A percentile compares a stretch with the other conserved stretches of the same genome.
phyloP scores from a whole-genome alignment of 2,329 filamentous ascomycete species.

The Neonectria magnoliae region DNA sequence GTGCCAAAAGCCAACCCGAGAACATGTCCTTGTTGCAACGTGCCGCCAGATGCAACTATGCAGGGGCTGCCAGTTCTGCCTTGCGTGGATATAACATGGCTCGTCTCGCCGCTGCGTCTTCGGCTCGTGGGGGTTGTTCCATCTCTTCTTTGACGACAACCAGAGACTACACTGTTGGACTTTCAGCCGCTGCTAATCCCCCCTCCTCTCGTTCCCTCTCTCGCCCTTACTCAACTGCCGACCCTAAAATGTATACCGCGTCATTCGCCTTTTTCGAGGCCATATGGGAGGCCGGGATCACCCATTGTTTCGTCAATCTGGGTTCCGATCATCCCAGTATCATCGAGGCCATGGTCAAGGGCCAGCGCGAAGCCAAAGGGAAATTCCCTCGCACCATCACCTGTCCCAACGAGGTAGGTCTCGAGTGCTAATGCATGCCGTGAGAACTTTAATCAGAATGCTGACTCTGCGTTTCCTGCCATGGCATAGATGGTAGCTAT shows the following conservation, averaged over 20 bases:
- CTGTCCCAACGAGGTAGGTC: constrained; percentile 77
- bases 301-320: constrained; percentile 71
- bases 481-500: constrained; percentile 78
- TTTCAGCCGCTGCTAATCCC: constrained; percentile 21
- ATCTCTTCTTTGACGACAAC: constrained; percentile 21
- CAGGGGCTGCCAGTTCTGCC: constrained; percentile 23
- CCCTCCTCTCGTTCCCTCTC: constrained; percentile 26
- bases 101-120: constrained; percentile 12
- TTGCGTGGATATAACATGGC: constrained; percentile 35
- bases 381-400: constrained; percentile 80
- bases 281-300: constrained; percentile 74
- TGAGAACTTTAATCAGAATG: not conserved
- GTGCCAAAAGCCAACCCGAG: constrained; percentile 10
- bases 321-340: constrained; percentile 81
- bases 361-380: constrained; percentile 71
- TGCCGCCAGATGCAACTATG: constrained; percentile 33
- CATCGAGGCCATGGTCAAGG: constrained; percentile 83
- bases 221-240: constrained; percentile 39
- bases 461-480: constrained; percentile 19
- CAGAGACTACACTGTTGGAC: constrained; percentile 6
- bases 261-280: constrained; percentile 87
- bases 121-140: constrained; percentile 16
- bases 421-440: not conserved
- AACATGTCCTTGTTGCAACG: constrained; percentile 42
- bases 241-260: constrained; percentile 70